Base-by-base conservation (phyloP, 2,329 filamentous ascomycete genomes). In the Curvularia eragrostidis region DNA sequence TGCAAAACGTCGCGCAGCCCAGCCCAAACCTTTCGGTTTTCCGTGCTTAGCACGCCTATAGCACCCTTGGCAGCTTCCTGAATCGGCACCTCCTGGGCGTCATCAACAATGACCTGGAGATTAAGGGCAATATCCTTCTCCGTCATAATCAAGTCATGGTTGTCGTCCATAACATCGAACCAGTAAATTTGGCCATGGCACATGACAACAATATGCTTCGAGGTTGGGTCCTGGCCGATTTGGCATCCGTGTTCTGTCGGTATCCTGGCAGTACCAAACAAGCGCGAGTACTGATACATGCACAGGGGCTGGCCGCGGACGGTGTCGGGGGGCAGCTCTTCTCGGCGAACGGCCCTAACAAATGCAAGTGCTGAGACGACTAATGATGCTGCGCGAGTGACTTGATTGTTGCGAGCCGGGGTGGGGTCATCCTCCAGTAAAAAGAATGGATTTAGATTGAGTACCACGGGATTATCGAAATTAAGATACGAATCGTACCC, bases 401-500 rank as follows among this genome's bases (percentile, higher is more conserved):
- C 92, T 77, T 99, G 95, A 74, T 98, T 95, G 79, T 97, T 97
- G 63, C 95, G 87, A 44, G 94, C 93, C 2, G 95, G 95, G 1
- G 95, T 99, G 0, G 95, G 95, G 71, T 99, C 95, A 81, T 99
- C 95, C 78, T 97, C 95, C 51, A 99, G 84, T 55, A 99, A 82
- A 81, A 99, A 99, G 80, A 99, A 99, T 0, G 95, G 95, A 72
- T 99, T 99, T 64, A 99, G 81, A 78, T 99, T 98, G 66, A 99
- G 85, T 39, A 99, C 95, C 39, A 99, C 95, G 0, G 95, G 93
- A 72, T 97, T 98, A 75, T 98, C 95, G 74, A 90, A 99, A 79
- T 98, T 98, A 62, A 99, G 84, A 74, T 98, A 99, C 28, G 95
- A 98, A 76, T 99, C 95, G 75, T 98, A 98, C 95, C 93, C 93